Percentiles rank a stretch among this genome's conserved stretches.
phyloP scores from a whole-genome alignment of 208 protist genomes.

The Porcisia deanei region DNA sequence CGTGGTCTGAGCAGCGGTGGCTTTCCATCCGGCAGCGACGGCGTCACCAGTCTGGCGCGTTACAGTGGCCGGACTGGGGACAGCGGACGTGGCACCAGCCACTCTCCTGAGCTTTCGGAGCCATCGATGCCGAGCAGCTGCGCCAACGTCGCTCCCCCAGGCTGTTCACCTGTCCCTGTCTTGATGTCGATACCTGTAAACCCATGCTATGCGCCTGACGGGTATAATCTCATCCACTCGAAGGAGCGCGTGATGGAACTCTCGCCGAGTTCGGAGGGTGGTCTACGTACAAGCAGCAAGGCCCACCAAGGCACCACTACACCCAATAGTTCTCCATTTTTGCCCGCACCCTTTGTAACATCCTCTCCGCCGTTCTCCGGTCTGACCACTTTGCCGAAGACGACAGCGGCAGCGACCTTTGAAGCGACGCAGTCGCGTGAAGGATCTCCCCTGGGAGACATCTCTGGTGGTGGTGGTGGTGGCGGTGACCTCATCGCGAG shows the following conservation, averaged over 20 bases:
- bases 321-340: too few species aligned
- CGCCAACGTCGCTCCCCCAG: conserved; percentile 12
- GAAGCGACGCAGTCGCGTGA: not conserved
- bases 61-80: conserved; percentile 19
- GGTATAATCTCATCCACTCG: conserved; percentile 1
- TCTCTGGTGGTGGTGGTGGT: not conserved
- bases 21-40: conserved; percentile 9
- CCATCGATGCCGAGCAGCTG: conserved; percentile 17
- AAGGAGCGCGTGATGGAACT: not conserved
- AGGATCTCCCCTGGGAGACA: not conserved
- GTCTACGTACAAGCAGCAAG: not conserved
- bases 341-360: not conserved
- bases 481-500: conserved; percentile 10
- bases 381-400: not conserved
- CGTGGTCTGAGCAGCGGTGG: not conserved
- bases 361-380: not conserved
- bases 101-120: conserved; percentile 19
- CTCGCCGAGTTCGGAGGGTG: conserved; percentile 18
- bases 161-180: conserved; percentile 17
- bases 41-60: conserved; percentile 13
- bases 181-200: not conserved
- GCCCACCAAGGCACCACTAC: not conserved
- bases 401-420: not conserved
- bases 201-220: not conserved
- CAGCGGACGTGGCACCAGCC: conserved; percentile 21